Evolutionary conservation across 306 rosid species (phyloP).

Genomic region (Phaseolus lunatus): DNA sequence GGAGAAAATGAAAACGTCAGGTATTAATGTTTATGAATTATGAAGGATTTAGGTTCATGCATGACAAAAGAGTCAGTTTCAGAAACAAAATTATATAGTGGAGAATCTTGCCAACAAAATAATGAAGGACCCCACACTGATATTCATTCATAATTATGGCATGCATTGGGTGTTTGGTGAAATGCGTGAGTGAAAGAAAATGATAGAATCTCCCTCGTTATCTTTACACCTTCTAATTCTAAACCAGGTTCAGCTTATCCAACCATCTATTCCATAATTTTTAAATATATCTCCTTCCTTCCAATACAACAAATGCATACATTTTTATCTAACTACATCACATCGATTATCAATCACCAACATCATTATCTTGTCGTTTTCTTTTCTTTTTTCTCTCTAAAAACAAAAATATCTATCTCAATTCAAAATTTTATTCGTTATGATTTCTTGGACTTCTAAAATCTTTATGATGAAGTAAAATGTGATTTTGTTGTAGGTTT

Average conservation of each 20-base stretch:
- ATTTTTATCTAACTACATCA: neutral
- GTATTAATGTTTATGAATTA: constrained; percentile 47
- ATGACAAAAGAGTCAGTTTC: constrained; percentile 75
- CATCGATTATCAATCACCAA: neutral
- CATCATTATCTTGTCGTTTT: neutral
- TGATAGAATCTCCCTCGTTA: constrained; percentile 58
- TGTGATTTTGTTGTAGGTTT: no score
- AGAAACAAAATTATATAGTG: constrained; percentile 71
- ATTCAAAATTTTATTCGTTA: no score
- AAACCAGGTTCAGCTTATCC: constrained; percentile 44
- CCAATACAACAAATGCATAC: neutral
- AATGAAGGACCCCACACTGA: constrained; percentile 66
- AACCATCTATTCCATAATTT: constrained; percentile 42
- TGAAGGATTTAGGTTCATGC: constrained; percentile 47
- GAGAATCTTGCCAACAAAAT: constrained; percentile 80
- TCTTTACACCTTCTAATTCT: constrained; percentile 42
- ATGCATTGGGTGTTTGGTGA: constrained; percentile 54
- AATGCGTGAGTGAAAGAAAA: constrained; percentile 62
- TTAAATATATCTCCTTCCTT: constrained; percentile 38
- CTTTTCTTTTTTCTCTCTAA: no score
- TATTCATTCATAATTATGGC: constrained; percentile 55
- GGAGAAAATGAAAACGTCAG: constrained; percentile 16
- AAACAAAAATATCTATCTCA: no score
- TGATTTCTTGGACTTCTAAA: no score
- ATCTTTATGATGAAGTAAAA: no score